These are phyloP conservation scores for Laburnicola sp. DNA, from an alignment of 2,329 filamentous ascomycete genomes.

Conservation along the genomic window DNA sequence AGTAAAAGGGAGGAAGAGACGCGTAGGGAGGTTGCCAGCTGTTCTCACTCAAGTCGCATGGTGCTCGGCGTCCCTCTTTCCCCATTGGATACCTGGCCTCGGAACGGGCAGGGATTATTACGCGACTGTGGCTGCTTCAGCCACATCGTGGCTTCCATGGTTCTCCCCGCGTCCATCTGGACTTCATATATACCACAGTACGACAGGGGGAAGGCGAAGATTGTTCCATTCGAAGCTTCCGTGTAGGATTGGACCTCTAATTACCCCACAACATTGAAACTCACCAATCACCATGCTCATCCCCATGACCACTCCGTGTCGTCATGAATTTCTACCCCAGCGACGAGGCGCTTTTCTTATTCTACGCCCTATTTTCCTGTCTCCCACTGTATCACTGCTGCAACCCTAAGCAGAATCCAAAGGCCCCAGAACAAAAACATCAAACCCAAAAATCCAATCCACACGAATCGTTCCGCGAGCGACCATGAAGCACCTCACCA, in stretches of 20 bases:
- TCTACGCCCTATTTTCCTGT: slow-evolving; percentile 33
- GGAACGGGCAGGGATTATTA: slow-evolving; percentile 1
- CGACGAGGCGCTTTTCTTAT: slow-evolving; percentile 31
- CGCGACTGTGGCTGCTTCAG: slow-evolving; percentile 1
- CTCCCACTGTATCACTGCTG: slow-evolving; percentile 30
- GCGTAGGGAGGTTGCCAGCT: slow-evolving; percentile 4
- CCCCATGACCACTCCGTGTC: slow-evolving; percentile 22
- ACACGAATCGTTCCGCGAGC: not conserved
- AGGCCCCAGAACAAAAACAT: not conserved
- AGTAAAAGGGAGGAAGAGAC: not conserved
- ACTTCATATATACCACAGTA: too few relatives aligned
- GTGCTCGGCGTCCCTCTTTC: not conserved
- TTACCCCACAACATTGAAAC: too few relatives aligned
- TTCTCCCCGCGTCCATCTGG: too few relatives aligned
- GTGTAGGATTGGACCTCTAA: too few relatives aligned
- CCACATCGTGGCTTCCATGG: not conserved
- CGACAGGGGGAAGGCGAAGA: too few relatives aligned
- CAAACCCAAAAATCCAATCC: not conserved
- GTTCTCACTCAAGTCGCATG: slow-evolving; percentile 5
- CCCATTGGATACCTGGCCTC: slow-evolving; percentile 12
- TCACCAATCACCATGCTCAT: slow-evolving; percentile 3
- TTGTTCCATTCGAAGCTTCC: too few relatives aligned
- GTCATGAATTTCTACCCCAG: slow-evolving; percentile 27
- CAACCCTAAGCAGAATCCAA: not conserved
- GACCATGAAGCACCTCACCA: slow-evolving; percentile 46